A percentile compares a stretch with the other conserved stretches of the same genome.
These are phyloP conservation scores for Sporothrix curviconia DNA, from an alignment of 2,329 filamentous ascomycete species.

Conservation along the genomic window DNA sequence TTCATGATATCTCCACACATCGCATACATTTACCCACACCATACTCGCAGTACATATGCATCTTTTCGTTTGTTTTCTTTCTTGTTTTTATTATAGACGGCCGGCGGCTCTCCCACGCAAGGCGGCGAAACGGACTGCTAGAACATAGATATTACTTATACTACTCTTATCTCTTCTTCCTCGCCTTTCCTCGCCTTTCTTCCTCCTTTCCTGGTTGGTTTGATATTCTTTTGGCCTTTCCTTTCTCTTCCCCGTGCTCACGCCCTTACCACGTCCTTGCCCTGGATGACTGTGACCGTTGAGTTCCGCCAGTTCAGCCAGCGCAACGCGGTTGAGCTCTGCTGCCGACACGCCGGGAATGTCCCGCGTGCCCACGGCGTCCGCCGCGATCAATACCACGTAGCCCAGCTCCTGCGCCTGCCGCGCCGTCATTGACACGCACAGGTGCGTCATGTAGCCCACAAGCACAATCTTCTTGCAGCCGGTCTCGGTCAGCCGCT, in stretches of 20 bases:
- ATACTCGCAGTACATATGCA: conserved; percentile 2
- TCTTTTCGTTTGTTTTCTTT: neutral
- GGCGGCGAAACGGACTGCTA: neutral
- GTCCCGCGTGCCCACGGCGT: conserved; percentile 59
- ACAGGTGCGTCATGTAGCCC: conserved; percentile 61
- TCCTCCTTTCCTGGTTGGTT: neutral
- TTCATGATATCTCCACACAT: conserved; percentile 6
- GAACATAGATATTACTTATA: conserved; percentile 3
- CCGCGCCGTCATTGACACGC: conserved; percentile 57
- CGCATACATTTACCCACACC: neutral
- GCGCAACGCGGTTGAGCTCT: conserved; percentile 42
- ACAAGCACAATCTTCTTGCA: conserved; percentile 55
- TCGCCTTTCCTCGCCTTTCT: neutral
- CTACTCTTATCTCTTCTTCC: neutral
- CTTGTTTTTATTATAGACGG: neutral
- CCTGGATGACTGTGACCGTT: conserved; percentile 53
- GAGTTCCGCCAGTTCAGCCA: conserved; percentile 57
- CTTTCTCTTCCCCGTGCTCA: neutral
- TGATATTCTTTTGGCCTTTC: too few relatives aligned
- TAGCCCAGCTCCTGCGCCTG: conserved; percentile 55
- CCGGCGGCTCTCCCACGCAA: too few relatives aligned
- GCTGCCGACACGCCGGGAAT: conserved; percentile 55
- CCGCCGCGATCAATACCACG: conserved; percentile 55
- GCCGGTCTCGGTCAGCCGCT: conserved; percentile 42
- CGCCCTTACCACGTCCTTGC: conserved; percentile 20